These are phyloP conservation scores for Rutstroemia sp. DNA, from an alignment of 2,329 filamentous ascomycete species.

Conservation along the genomic window DNA sequence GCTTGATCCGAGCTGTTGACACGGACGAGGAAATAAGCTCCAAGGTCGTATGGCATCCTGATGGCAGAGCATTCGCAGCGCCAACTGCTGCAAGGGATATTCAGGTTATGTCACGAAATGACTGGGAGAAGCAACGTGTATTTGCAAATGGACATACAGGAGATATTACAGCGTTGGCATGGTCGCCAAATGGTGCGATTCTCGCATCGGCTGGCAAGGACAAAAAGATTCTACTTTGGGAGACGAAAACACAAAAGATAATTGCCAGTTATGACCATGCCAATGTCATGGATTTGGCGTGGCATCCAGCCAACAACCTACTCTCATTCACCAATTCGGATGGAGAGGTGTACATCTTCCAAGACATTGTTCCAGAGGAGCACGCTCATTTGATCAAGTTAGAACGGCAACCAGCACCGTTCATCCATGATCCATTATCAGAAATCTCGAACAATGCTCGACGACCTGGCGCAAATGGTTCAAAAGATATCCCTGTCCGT, in stretches of 20 bases:
- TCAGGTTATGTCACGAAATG: conserved; percentile 77
- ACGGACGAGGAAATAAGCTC: conserved; percentile 70
- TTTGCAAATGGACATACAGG: conserved; percentile 76
- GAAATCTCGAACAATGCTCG: conserved; percentile 62
- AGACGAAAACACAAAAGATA: conserved; percentile 77
- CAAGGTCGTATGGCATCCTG: conserved; percentile 82
- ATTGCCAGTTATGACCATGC: conserved; percentile 71
- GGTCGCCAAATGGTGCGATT: conserved; percentile 92
- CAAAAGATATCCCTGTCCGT: conserved; percentile 41
- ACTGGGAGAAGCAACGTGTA: conserved; percentile 78
- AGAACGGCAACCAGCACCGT: conserved; percentile 66
- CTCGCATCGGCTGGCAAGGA: conserved; percentile 65
- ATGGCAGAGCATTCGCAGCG: conserved; percentile 83
- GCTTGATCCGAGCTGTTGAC: conserved; percentile 73
- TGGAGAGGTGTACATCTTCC: conserved; percentile 88
- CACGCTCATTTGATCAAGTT: conserved; percentile 50
- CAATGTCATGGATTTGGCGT: conserved; percentile 78
- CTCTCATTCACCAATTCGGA: conserved; percentile 88
- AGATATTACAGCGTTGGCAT: conserved; percentile 79
- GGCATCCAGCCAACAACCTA: conserved; percentile 87
- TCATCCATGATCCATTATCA: conserved; percentile 71
- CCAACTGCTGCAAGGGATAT: conserved; percentile 77
- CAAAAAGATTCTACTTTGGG: conserved; percentile 73
- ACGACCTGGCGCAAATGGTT: conserved; percentile 47
- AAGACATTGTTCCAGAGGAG: conserved; percentile 57